Evolutionary conservation across 2,329 filamentous ascomycete genomes (phyloP).

Genomic region (Verticillium albo-atrum): DNA sequence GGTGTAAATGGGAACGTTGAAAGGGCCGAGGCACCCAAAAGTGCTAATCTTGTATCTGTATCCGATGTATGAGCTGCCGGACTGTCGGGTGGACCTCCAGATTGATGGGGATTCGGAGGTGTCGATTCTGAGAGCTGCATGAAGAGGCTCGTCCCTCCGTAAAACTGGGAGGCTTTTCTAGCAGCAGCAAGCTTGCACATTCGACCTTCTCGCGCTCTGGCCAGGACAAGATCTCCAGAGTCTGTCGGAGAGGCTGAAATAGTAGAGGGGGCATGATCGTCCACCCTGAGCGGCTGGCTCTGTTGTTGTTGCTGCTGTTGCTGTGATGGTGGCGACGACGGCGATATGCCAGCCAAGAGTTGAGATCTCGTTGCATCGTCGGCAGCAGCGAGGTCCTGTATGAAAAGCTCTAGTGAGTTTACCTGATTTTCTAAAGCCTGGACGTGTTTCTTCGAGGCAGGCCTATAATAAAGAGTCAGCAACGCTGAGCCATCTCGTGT

Average conservation of each 20-base stretch:
- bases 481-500: too few species aligned
- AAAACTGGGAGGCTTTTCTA: slow-evolving; percentile 39
- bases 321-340: neutral
- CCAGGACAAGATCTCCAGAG: slow-evolving; percentile 7
- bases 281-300: neutral
- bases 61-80: neutral
- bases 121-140: slow-evolving; percentile 12
- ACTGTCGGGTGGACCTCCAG: neutral
- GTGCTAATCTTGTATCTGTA: neutral
- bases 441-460: slow-evolving; percentile 39
- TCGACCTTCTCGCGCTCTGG: slow-evolving; percentile 23
- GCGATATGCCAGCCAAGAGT: slow-evolving; percentile 28
- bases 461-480: slow-evolving; percentile 21
- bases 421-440: slow-evolving; percentile 43
- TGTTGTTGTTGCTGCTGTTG: neutral
- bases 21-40: neutral
- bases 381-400: slow-evolving; percentile 36
- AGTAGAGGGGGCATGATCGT: neutral
- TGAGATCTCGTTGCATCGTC: slow-evolving; percentile 29
- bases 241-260: neutral
- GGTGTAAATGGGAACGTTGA: slow-evolving; percentile 28
- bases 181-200: slow-evolving; percentile 27
- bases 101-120: neutral
- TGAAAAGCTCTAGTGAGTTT: slow-evolving; percentile 38
- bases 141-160: slow-evolving; percentile 42